phyloP scores from a whole-genome alignment of 495 filamentous ascomycete species.

The Xylaria palmicola region DNA sequence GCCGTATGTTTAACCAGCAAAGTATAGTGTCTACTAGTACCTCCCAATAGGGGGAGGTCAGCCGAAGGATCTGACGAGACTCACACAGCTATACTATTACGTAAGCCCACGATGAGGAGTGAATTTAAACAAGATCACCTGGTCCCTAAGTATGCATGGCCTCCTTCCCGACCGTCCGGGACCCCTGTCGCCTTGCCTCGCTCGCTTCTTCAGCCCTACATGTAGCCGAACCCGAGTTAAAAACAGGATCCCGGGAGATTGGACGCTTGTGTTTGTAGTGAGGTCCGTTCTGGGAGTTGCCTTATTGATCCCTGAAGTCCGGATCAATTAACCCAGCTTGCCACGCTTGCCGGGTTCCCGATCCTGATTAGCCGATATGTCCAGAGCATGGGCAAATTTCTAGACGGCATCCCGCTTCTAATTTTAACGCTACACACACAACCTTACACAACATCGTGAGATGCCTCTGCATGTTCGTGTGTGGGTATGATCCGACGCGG shows the following conservation, averaged over 20 bases:
- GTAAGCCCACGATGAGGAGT: no score
- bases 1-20: not conserved
- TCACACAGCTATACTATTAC: not conserved
- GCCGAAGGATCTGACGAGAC: not conserved
- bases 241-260: not conserved
- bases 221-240: not conserved
- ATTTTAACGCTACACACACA: not conserved
- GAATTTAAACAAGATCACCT: no score
- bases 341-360: no score
- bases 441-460: not conserved
- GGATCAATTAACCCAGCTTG: not conserved
- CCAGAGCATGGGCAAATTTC: not conserved
- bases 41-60: not conserved
- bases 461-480: not conserved
- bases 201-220: not conserved
- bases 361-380: no score
- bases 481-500: not conserved
- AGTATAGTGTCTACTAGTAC: not conserved
- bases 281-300: no score
- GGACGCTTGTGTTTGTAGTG: not conserved
- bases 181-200: not conserved
- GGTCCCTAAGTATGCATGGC: not conserved
- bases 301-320: not conserved
- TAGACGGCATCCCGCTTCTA: not conserved
- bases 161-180: not conserved